phyloP scores from a whole-genome alignment of 345 rosid species.

The sweet orange (Citrus sinensis) region DVS_A1.0 CM039163.1:19011501-19012000 shows the following conservation, averaged over 20 bases:
- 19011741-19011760: constrained; percentile 64
- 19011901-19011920: background rate
- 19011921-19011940: constrained; percentile 6
- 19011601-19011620: constrained; percentile 56
- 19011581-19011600: constrained; percentile 50
- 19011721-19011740: constrained; percentile 66
- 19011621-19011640: constrained; percentile 80
- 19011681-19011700: constrained; percentile 69
- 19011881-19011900: background rate
- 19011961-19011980: no score
- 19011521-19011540: constrained; percentile 56
- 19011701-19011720: constrained; percentile 59
- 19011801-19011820: constrained; percentile 44
- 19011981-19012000: no score
- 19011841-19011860: constrained; percentile 4
- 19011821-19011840: constrained; percentile 14
- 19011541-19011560: constrained; percentile 59
- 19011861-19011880: constrained; percentile 6
- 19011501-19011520: background rate
- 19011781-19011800: constrained; percentile 61
- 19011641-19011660: constrained; percentile 90
- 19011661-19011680: constrained; percentile 88
- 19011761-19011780: constrained; percentile 63
- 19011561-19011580: constrained; percentile 49
- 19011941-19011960: background rate